These are phyloP conservation scores for Aspergillus japonicus DNA, from an alignment of 2,329 filamentous ascomycete species.

Conservation along the genomic window DNA sequence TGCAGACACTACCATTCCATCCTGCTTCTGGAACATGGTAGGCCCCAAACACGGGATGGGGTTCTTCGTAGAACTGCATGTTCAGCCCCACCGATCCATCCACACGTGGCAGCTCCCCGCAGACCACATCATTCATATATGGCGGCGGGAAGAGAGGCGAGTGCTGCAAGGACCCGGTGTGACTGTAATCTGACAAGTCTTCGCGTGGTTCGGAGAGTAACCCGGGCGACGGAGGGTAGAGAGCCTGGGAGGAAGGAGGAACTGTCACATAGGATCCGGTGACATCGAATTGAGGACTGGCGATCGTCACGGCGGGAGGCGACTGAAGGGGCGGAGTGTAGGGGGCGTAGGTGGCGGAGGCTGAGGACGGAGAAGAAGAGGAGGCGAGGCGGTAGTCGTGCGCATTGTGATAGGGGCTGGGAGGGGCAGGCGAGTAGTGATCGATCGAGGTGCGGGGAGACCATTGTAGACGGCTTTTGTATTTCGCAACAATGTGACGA, in stretches of 20 bases:
- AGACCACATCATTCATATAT: conserved; percentile 36
- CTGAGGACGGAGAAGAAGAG: conserved; percentile 40
- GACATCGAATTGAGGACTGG: conserved; percentile 39
- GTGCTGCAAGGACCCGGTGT: conserved; percentile 31
- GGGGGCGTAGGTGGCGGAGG: conserved; percentile 37
- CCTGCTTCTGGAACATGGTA: conserved; percentile 36
- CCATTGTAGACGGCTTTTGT: conserved; percentile 69
- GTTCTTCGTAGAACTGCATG: conserved; percentile 34
- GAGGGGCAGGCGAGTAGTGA: conserved; percentile 36
- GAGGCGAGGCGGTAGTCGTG: conserved; percentile 34
- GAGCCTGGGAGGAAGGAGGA: conserved; percentile 31
- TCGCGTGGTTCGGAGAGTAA: conserved; percentile 37
- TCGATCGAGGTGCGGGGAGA: conserved; percentile 39
- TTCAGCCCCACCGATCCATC: conserved; percentile 29
- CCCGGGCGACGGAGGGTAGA: conserved; percentile 38
- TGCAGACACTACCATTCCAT: conserved; percentile 35
- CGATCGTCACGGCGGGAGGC: conserved; percentile 38
- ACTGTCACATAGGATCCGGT: conserved; percentile 34
- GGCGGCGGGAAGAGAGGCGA: conserved; percentile 40
- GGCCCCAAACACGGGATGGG: conserved; percentile 33
- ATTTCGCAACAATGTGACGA: conserved; percentile 66
- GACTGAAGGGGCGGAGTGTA: conserved; percentile 45
- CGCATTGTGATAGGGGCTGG: conserved; percentile 34
- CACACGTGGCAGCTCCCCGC: conserved; percentile 29
- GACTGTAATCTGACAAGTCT: conserved; percentile 31